Percentiles rank a stretch among this genome's conserved stretches.
These are phyloP conservation scores for Wickerhamomyces silvicola DNA, from an alignment of 805 yeast species.

Conservation along the genomic window DNA sequence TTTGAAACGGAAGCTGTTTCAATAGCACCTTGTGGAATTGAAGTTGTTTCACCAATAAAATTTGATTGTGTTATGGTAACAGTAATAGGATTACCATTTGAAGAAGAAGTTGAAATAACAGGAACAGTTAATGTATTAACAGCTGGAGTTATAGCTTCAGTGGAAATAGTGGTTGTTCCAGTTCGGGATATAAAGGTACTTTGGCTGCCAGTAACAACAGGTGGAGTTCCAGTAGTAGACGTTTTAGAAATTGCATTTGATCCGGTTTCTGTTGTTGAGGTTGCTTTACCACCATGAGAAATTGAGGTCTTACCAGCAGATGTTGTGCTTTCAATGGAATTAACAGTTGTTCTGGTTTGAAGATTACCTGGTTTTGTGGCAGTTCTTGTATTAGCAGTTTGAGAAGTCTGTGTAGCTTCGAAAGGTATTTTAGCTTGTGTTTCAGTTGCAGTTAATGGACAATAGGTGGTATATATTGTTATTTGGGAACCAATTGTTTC, in stretches of 20 bases:
- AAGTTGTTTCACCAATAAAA: no score
- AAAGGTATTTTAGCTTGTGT: constrained; percentile 4
- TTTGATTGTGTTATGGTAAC: background rate
- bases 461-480: constrained; percentile 30
- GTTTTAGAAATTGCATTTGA: no score
- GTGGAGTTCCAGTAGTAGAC: background rate
- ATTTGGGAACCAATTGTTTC: constrained; percentile 24
- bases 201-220: background rate
- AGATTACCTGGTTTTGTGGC: no score
- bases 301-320: no score
- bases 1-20: no score
- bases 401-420: background rate
- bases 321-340: no score
- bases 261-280: no score
- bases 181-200: background rate
- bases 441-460: constrained; percentile 21
- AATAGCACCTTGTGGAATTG: no score
- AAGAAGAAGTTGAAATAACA: constrained; percentile 1
- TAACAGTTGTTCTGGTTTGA: no score
- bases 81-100: background rate
- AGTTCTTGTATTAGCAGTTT: background rate
- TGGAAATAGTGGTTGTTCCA: constrained; percentile 1
- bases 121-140: background rate
- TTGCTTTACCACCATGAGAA: background rate
- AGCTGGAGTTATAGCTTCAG: constrained; percentile 2